Evolutionary conservation across 768 basidiomycete genomes (phyloP).

Genomic region (Agrocybe praecox): DNA sequence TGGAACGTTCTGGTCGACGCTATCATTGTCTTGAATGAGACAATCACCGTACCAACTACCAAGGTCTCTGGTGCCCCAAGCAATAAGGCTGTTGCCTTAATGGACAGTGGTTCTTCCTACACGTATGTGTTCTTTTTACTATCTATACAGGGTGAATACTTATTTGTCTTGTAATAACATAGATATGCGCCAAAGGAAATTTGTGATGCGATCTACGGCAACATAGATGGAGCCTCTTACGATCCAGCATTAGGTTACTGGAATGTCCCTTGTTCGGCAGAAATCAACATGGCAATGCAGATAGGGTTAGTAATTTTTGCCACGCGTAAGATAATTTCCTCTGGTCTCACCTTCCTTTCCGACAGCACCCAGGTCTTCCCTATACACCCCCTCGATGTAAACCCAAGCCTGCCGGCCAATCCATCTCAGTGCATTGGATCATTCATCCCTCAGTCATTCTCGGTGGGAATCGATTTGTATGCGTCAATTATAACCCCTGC

Average conservation of each 20-base stretch:
- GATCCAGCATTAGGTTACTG: conserved; percentile 58
- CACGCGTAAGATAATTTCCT: not conserved
- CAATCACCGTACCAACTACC: conserved; percentile 53
- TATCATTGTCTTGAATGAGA: conserved; percentile 60
- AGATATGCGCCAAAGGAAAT: conserved; percentile 73
- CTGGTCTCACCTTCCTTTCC: conserved; percentile 6
- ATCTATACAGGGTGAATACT: not conserved
- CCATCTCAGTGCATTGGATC: conserved; percentile 67
- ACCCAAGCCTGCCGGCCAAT: conserved; percentile 47
- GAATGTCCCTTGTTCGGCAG: conserved; percentile 71
- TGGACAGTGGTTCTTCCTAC: conserved; percentile 85
- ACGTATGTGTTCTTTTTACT: conserved; percentile 47
- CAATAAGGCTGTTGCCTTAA: conserved; percentile 71
- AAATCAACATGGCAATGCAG: conserved; percentile 81
- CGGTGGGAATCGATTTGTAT: conserved; percentile 70
- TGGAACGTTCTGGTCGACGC: conserved; percentile 83
- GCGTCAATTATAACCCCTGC: conserved; percentile 23
- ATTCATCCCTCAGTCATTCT: conserved; percentile 65
- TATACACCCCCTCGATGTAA: conserved; percentile 79
- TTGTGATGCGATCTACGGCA: conserved; percentile 70
- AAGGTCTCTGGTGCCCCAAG: conserved; percentile 58
- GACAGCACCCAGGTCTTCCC: conserved; percentile 73
- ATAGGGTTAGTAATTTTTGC: conserved; percentile 54
- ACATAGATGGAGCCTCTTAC: conserved; percentile 63
- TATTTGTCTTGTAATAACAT: conserved; percentile 6